These are phyloP conservation scores for Purshia tridentata DNA, from an alignment of 306 rosid genomes.

Conservation along the genomic window DNA sequence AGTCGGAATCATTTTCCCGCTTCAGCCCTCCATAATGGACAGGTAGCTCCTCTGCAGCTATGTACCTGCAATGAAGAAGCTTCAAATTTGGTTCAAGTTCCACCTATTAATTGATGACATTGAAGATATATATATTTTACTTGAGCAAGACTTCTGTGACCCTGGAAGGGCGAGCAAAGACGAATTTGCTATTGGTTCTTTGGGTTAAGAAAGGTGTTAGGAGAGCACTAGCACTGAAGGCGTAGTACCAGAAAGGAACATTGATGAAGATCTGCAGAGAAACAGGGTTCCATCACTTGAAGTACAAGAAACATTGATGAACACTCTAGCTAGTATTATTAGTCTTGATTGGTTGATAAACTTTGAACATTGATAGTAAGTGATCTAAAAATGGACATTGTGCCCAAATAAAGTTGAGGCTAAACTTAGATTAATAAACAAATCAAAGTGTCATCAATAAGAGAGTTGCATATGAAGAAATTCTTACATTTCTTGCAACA, in stretches of 20 bases:
- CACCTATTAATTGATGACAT: not conserved
- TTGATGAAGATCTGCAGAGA: slow-evolving; percentile 66
- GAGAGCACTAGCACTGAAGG: slow-evolving; percentile 36
- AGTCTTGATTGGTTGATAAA: not conserved
- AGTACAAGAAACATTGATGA: not conserved
- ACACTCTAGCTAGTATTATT: not conserved
- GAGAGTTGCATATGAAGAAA: not conserved
- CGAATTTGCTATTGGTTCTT: slow-evolving; percentile 71
- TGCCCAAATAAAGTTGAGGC: too few species aligned
- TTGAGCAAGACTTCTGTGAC: slow-evolving; percentile 40
- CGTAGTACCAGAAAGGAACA: slow-evolving; percentile 86
- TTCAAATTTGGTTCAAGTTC: not conserved
- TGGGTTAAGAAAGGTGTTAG: slow-evolving; percentile 57
- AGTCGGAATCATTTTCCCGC: slow-evolving; percentile 63
- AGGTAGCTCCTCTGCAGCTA: slow-evolving; percentile 65
- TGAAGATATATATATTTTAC: not conserved
- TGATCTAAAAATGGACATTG: not conserved
- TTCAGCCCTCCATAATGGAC: slow-evolving; percentile 78
- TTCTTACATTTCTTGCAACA: slow-evolving; percentile 51
- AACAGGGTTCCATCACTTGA: not conserved
- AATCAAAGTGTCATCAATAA: not conserved
- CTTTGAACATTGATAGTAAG: not conserved
- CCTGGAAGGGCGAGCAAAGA: slow-evolving; percentile 69
- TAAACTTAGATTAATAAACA: too few species aligned
- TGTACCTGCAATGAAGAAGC: slow-evolving; percentile 42